Base-by-base conservation (phyloP, 345 rosid species). In the Hibiscus mutabilis region DNA sequence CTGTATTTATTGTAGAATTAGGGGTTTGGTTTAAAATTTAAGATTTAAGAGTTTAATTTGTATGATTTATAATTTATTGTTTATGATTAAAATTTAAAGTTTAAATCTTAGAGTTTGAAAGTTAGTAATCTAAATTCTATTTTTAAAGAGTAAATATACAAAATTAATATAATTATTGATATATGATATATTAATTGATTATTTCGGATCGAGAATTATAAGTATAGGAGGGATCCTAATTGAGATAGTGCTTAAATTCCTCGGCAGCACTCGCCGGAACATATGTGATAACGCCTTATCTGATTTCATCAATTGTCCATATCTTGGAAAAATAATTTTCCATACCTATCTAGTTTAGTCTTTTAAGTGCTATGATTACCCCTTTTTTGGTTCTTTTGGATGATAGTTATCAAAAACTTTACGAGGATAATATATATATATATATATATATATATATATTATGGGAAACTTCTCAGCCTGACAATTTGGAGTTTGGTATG, bases 281-380 rank as follows among this genome's bases (percentile, higher is more conserved):
- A 19, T 19, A 62, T 37, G 47, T 35, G 68, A 18, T 62, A 42
- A 49, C 5, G 68, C 53, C 69, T 65, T 65, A 24, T 65, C 55
- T 65, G 21, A 22, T 5, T 21, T 65, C 55, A 14, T 65, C 53
- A 16, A 16, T 33, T 14, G 6, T 65, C 69, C 55, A 44, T 46
- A 44, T 66, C 55, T 44, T 44, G 24, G 55, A 66, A 66, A 66
- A 24, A 14, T 35, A 2, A 13, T 22, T 12, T 63, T 37, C 35
- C 29, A 44, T 22, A 22, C 4, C 69, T 7, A 24, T 65, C 69
- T 18, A 52, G 8, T 35, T 35, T 35, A 35, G 9, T 35, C 9
- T 63, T 37, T 63, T 8, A 3, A 40, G 21, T 19, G 51, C 51
- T 11, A 63, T 63, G 29, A 63, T 21, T 11, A 65, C 19, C 35